Evolutionary conservation across 1,139 yeast genomes (phyloP), one percentile per base, ranked within the genome.

Genomic region (Saccharomyces hybrid): DNA sequence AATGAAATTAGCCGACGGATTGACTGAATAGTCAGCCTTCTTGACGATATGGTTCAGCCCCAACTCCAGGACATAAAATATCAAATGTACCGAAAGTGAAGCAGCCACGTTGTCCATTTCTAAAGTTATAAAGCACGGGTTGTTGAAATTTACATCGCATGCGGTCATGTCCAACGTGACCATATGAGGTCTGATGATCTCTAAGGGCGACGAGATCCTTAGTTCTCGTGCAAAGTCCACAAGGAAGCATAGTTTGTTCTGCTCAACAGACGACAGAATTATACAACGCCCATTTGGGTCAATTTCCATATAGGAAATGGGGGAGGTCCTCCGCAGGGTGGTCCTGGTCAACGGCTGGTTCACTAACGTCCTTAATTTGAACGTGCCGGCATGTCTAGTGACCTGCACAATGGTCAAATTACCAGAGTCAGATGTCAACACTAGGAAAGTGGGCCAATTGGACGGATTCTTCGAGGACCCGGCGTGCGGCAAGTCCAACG

Each of bases 381-480:
- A 68, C 9, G 66, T 57, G 1, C 67, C 69, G 2, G 56, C 49
- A 6, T 32, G 32, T 11, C 49, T 53, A n/a, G 53, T 51, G 50
- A 78, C 81, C 58, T 80, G 81, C 14, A 85, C 69, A 0, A 91
- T 68, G 0, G 84, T 73, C 20, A 90, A 61, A 55, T 82, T 81
- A 0, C 98, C 98, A 1, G 96, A 81, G 65, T 91, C 98, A 0
- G 95, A 82, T 0, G 95, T 80, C 2, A 89, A 69, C n/a, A 86
- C 79, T 27, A 91, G 61, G 46, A 74, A 73, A 60, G 88, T 95
- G 53, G 74, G 75, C 0, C 73, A 27, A 8, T 25, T 66, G 0
- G 81, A 68, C 0, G 85, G 89, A 0, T 80, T 74, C 11, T 78
- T 67, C 25, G 81, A 76, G 53, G 87, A 72, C 42, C 42, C 42